Percentiles rank a stretch among this genome's conserved stretches.
phyloP scores from a whole-genome alignment of 2,329 filamentous ascomycete genomes.

The Macrophomina pseudophaseolina region DNA sequence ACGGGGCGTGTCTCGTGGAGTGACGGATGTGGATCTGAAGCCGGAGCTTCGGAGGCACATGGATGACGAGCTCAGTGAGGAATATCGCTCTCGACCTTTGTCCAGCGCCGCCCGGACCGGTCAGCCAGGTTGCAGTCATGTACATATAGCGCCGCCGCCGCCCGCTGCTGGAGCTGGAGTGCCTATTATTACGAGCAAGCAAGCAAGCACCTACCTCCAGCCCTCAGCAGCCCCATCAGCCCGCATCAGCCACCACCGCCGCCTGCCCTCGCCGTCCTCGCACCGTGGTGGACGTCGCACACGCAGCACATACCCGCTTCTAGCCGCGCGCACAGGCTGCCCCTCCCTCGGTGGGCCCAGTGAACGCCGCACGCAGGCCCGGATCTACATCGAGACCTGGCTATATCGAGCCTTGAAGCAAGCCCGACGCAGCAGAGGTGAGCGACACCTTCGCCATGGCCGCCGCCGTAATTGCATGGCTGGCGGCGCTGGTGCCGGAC shows the following conservation, averaged over 20 bases:
- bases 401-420: not conserved
- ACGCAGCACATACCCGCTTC: not conserved
- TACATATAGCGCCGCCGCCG: slow-evolving; percentile 2
- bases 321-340: slow-evolving; percentile 22
- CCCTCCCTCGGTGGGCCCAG: slow-evolving; percentile 11
- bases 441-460: not conserved
- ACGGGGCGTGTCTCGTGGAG: slow-evolving; percentile 14
- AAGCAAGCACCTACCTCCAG: too few species aligned
- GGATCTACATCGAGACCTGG: slow-evolving; percentile 10
- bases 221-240: not conserved
- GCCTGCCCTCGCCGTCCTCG: not conserved
- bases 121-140: not conserved
- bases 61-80: slow-evolving; percentile 22
- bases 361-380: not conserved
- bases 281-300: slow-evolving; percentile 12
- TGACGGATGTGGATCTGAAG: slow-evolving; percentile 22
- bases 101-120: not conserved
- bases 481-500: slow-evolving; percentile 10
- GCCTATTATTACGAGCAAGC: too few species aligned
- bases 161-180: not conserved
- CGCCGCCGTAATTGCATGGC: not conserved
- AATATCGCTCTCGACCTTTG: slow-evolving; percentile 26
- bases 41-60: slow-evolving; percentile 13
- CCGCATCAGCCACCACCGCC: slow-evolving; percentile 7
- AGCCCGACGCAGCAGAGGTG: not conserved